Base-by-base conservation (phyloP, 768 basidiomycete species). In the Phlebiopsis gigantea region DNA sequence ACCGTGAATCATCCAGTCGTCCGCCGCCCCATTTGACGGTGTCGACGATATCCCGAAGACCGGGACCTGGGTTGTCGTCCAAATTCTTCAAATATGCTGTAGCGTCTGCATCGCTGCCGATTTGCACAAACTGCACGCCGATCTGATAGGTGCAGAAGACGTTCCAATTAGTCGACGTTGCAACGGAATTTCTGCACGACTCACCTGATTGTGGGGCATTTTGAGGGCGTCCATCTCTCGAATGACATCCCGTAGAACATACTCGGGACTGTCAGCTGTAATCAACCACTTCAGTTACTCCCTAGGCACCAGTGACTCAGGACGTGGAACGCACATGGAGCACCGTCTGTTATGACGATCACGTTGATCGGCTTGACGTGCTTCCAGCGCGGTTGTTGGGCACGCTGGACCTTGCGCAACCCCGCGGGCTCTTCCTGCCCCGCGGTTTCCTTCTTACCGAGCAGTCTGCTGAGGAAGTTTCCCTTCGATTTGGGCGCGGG, bases 81-180 rank as follows among this genome's bases (percentile, higher is more conserved):
- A 89, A 72, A 53, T 79, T 70, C 55, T 73, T 66, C 45, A 82
- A 73, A 62, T 66, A 85, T 62, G 69, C 70, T 2, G 74, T 61
- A 45, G 83, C 73, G 45, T 50, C 61, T 31, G 56, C 65, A 62
- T 65, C 68, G 59, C 79, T 66, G 4, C 88, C 88, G 31, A 90
- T 80, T 67, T 90, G 88, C 1, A 90, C 78, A 50, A 90, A 87
- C 60, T 87, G 85, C 25, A 88, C 78, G 0, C 86, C 84, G 17
- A 87, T 73, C 79, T 87, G 65, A n/a, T n/a, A n/a, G n/a, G n/a
- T n/a, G 17, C 15, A 39, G 34, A 21, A n/a, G 31, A 12, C 49
- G 30, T 51, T 9, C 34, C 22, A n/a, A 29, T 47, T 17, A 29
- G 46, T 39, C n/a, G 14, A 39, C 24, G 9, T 26, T 24, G 72